Evolutionary conservation across 1,284 basidiomycete species (phyloP), one percentile per base, ranked within the genome.

Genomic region (Melampsora occidentalis): DNA sequence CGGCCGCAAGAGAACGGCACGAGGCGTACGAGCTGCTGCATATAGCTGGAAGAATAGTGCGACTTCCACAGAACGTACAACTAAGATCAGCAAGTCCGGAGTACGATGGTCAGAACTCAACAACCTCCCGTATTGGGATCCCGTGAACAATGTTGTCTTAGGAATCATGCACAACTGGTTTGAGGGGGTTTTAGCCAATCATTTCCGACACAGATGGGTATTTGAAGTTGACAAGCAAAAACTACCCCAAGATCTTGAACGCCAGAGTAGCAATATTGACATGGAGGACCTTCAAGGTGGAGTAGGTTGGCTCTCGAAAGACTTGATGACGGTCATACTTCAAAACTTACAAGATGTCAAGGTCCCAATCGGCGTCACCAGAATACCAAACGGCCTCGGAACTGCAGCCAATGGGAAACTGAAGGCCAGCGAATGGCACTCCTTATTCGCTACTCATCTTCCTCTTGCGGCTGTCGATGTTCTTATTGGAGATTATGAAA

Each of bases 151-250:
- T 33, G 51, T 69, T 10, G 33, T 53, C 1, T 16, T 69, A 2
- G 68, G 68, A 28, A 28, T 69, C 14, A 69, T 69, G 68, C 68
- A 69, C 68, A 69, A 69, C 51, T 69, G 68, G 48, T 69, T 31
- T n/a, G 48, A 69, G 31, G 68, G 53, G 4, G 53, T 57, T 6
- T n/a, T 69, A 28, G n/a, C 48, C 25, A 46, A 69, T 59, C 68
- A 69, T 57, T 69, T 69, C 51, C 51, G 68, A 25, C 59, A 33
- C 16, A 2, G 31, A 28, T 69, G 68, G 68, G 49, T n/a, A 2
- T 20, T 59, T 7, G n/a, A n/a, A n/a, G n/a, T n/a, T n/a, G n/a
- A n/a, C n/a, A n/a, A n/a, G n/a, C n/a, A n/a, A n/a, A n/a, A n/a
- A n/a, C 31, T 53, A 59, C 49, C 16, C 20, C 28, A 69, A 57